phyloP scores from a whole-genome alignment of 345 rosid species.

The Excoecaria cochinchinensis region DNA sequence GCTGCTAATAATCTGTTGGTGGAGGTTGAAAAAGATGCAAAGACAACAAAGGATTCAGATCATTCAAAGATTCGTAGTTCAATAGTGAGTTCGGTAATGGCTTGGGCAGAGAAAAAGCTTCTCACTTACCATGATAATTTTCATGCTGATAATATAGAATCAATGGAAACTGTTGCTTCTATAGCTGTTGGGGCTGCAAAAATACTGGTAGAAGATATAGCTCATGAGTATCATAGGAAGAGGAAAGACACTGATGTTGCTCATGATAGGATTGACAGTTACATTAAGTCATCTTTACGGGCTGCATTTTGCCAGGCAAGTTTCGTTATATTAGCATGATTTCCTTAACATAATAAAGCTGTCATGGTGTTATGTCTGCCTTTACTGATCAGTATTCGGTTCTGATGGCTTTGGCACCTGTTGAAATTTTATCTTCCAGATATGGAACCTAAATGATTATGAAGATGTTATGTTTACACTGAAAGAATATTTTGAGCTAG shows the following conservation, averaged over 20 bases:
- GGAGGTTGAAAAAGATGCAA: conserved; percentile 94
- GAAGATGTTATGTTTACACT: not conserved
- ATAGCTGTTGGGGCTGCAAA: conserved; percentile 79
- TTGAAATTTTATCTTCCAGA: not conserved
- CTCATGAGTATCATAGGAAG: conserved; percentile 77
- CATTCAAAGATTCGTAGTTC: conserved; percentile 79
- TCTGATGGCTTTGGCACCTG: not conserved
- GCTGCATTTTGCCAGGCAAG: conserved; percentile 48
- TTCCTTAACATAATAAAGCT: conserved; percentile 3
- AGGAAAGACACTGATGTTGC: conserved; percentile 43
- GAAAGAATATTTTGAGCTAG: not conserved
- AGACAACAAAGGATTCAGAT: conserved; percentile 75
- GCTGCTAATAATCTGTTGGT: conserved; percentile 70
- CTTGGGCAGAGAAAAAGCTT: conserved; percentile 97
- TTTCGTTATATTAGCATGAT: conserved; percentile 15
- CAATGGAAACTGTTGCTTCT: conserved; percentile 83
- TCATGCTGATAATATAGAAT: conserved; percentile 59
- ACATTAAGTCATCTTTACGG: conserved; percentile 87
- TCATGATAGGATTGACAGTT: conserved; percentile 64
- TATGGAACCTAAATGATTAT: not conserved
- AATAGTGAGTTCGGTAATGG: conserved; percentile 67
- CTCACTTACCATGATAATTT: conserved; percentile 88
- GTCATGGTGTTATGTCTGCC: not conserved
- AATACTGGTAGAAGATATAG: conserved; percentile 88
- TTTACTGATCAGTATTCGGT: not conserved